Base-by-base conservation (phyloP, 1,139 yeast species). In the Nakaseomyces glabratus region DNA sequence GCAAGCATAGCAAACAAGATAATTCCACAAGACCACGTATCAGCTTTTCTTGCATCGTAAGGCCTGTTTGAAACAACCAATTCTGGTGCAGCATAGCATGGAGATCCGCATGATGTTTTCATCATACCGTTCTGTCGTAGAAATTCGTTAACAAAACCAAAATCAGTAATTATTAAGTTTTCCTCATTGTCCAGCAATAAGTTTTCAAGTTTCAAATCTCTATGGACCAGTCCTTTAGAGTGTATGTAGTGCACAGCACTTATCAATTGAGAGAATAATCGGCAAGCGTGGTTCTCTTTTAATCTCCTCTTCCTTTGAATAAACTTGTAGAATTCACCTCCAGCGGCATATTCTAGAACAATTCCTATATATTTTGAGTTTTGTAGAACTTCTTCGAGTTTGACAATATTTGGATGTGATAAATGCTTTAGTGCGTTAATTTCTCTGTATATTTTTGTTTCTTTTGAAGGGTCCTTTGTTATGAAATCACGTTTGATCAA, bases 61-160 rank as follows among this genome's bases (percentile, higher is more conserved):
- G 90, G 88, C 37, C 76, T 69, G 49, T 78, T 85, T 11, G 90
- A 78, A 28, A 86, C 77, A 4, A 90, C 98, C 41, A 90, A 66
- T 58, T 90, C 98, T 0, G 98, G 98, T 4, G 98, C 98, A 0
- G 98, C 98, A 59, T 90, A 90, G 59, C 98, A 88, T 1, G 98
- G 98, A 9, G 95, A 84, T 1, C 99, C 99, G 61, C 99, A 90
- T 35, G 93, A 77, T 0, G 99, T 93, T 56, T 80, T 79, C 98
- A 90, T 90, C 38, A 85, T 65, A 55, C 85, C 95, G 45, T 72
- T 71, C 19, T 69, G 71, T 20, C 69, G 65, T 43, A 71, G 69
- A 62, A 85, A 88, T 30, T 93, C 79, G 60, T 90, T 90, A 31
- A 93, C 98, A 62, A 90, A 90, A 1, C 90, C 93, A 56, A 80